phyloP scores from a whole-genome alignment of 176 grass and related monocot genomes.

The Aegilops umbellulata region DNA sequence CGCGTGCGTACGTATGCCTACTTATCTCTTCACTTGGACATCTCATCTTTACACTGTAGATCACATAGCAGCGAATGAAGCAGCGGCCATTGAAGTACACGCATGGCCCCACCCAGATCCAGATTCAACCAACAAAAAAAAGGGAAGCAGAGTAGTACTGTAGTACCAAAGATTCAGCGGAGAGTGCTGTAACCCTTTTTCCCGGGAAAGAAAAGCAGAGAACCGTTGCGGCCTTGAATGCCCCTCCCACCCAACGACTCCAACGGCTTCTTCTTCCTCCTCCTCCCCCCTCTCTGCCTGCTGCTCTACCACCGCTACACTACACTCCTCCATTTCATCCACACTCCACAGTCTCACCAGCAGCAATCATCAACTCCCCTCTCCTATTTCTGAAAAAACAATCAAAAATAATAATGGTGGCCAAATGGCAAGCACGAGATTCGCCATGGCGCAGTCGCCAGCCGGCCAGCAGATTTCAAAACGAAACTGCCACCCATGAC shows the following conservation, averaged over 20 bases:
- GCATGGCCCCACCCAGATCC: not conserved
- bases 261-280: constrained; percentile 4
- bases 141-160: not conserved
- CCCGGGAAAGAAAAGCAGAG: not conserved
- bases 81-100: too few species aligned
- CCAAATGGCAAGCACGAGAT: not conserved
- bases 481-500: too few species aligned
- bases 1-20: too few species aligned
- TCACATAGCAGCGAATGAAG: too few species aligned
- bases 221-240: not conserved
- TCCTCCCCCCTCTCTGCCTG: not conserved
- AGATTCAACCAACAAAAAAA: not conserved
- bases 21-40: too few species aligned
- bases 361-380: not conserved
- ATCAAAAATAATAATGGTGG: not conserved
- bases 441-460: not conserved
- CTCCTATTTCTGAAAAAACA: not conserved
- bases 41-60: too few species aligned
- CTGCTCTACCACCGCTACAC: not conserved
- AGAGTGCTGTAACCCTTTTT: not conserved
- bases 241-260: not conserved
- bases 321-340: too few species aligned
- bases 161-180: not conserved
- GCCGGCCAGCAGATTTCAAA: not conserved
- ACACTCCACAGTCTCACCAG: not conserved